Conservation (phyloP, 495 filamentous ascomycete genomes). For the Pyrenopolyporus hunteri region DNA sequence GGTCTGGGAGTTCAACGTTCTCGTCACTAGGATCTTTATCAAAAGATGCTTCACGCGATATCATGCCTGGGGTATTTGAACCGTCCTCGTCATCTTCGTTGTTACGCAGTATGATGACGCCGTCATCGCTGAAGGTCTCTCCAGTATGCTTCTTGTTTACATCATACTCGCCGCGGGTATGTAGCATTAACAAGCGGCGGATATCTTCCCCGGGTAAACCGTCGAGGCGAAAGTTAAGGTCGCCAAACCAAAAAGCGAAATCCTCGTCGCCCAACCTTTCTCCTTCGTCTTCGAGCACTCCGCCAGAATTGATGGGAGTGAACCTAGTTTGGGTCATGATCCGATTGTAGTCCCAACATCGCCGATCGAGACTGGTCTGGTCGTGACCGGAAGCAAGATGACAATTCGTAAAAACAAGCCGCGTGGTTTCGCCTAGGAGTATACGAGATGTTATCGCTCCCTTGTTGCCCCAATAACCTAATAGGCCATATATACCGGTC, state of each 20-base stretch:
- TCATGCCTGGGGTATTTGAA: slow-evolving; percentile 37
- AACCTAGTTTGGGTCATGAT: slow-evolving; percentile 77
- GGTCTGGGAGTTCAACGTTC: slow-evolving; percentile 53
- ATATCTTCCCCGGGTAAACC: slow-evolving; percentile 90
- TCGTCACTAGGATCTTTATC: slow-evolving; percentile 46
- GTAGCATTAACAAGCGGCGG: slow-evolving; percentile 78
- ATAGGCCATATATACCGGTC: slow-evolving; percentile 67
- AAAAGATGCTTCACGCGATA: slow-evolving; percentile 42
- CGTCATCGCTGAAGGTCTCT: slow-evolving; percentile 49
- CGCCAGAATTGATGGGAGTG: slow-evolving; percentile 66
- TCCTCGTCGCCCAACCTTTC: slow-evolving; percentile 89
- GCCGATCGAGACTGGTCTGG: slow-evolving; percentile 73
- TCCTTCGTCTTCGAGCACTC: slow-evolving; percentile 57
- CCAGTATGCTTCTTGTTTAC: slow-evolving; percentile 47
- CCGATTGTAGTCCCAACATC: slow-evolving; percentile 89
- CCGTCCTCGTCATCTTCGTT: slow-evolving; percentile 48
- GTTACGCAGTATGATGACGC: slow-evolving; percentile 48
- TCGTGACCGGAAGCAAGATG: slow-evolving; percentile 89
- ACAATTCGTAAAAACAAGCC: slow-evolving; percentile 85
- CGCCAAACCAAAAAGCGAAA: slow-evolving; percentile 94
- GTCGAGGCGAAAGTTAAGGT: slow-evolving; percentile 93
- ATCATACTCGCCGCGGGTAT: slow-evolving; percentile 80
- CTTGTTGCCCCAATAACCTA: slow-evolving; percentile 97
- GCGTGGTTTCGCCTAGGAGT: slow-evolving; percentile 87
- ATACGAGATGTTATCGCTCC: slow-evolving; percentile 83